Evolutionary conservation across 345 rosid genomes (phyloP).

Genomic region (Corymbia maculata): DNA sequence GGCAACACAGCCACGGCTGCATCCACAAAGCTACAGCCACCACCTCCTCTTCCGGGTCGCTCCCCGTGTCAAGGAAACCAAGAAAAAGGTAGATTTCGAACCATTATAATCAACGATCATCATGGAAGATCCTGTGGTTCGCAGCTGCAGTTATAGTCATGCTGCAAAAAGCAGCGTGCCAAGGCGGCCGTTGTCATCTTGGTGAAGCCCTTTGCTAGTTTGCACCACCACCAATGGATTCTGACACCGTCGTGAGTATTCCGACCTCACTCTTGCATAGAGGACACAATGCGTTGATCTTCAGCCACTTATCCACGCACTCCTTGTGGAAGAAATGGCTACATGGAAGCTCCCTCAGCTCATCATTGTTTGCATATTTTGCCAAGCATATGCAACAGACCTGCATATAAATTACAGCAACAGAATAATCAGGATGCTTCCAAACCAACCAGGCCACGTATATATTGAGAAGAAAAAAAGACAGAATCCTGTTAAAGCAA

Average conservation of each 20-base stretch:
- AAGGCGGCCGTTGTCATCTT: neutral
- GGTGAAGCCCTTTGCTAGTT: neutral
- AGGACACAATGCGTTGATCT: slow-evolving; percentile 89
- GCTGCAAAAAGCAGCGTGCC: neutral
- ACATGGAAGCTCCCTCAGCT: slow-evolving; percentile 87
- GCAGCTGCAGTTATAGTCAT: neutral
- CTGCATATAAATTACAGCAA: slow-evolving; percentile 14
- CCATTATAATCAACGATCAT: neutral
- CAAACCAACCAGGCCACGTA: neutral
- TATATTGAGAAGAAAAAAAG: neutral
- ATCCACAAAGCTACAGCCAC: neutral
- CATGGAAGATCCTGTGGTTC: neutral
- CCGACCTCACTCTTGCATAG: slow-evolving; percentile 91
- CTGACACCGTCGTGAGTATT: slow-evolving; percentile 30
- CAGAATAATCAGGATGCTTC: neutral
- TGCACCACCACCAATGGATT: neutral
- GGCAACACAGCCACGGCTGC: neutral
- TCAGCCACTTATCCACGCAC: slow-evolving; percentile 95
- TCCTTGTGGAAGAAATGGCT: slow-evolving; percentile 91
- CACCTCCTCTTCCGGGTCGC: neutral
- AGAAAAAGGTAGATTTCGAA: neutral
- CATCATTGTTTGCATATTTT: slow-evolving; percentile 86
- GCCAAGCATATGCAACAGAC: slow-evolving; percentile 97
- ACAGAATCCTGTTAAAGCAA: neutral
- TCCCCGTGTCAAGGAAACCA: neutral